These are phyloP conservation scores for Harringtonia lauricola DNA, from an alignment of 2,329 filamentous ascomycete species.

Conservation along the genomic window DNA sequence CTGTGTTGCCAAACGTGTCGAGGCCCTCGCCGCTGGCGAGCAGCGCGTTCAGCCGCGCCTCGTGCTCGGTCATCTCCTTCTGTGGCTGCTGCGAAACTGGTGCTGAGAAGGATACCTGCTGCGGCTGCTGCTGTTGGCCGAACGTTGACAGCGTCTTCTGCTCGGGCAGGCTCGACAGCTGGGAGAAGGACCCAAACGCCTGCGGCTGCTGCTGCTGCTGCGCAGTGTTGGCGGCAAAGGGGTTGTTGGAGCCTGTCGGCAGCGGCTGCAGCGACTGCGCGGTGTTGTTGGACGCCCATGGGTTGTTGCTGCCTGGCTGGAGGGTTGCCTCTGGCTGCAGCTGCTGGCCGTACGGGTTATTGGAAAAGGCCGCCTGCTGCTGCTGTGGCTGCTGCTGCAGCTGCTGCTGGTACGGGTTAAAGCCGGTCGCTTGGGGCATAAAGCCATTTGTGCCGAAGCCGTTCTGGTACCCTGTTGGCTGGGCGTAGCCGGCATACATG, in stretches of 20 bases:
- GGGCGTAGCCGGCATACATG: slow-evolving; percentile 41
- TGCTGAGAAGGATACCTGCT: slow-evolving; percentile 18
- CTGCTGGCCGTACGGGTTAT: slow-evolving; percentile 23
- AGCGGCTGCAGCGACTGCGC: slow-evolving; percentile 63
- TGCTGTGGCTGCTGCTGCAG: slow-evolving; percentile 40
- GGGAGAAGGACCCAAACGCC: slow-evolving; percentile 51
- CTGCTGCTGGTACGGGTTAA: slow-evolving; percentile 47
- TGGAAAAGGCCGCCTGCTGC: slow-evolving; percentile 19
- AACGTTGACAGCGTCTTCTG: slow-evolving; percentile 62
- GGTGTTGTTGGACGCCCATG: slow-evolving; percentile 62
- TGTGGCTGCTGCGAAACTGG: slow-evolving; percentile 36
- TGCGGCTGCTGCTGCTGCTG: slow-evolving; percentile 32
- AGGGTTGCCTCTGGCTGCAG: slow-evolving; percentile 48
- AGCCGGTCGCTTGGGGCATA: slow-evolving; percentile 53
- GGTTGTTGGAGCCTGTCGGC: slow-evolving; percentile 94
- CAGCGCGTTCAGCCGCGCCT: slow-evolving; percentile 73
- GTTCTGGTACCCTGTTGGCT: slow-evolving; percentile 42
- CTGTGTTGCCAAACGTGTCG: slow-evolving; percentile 97
- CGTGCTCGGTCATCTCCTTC: slow-evolving; percentile 49
- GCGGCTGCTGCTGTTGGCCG: slow-evolving; percentile 30
- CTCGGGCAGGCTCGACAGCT: slow-evolving; percentile 67
- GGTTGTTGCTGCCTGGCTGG: slow-evolving; percentile 83
- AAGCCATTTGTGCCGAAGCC: slow-evolving; percentile 59
- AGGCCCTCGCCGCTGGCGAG: slow-evolving; percentile 82
- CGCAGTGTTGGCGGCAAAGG: slow-evolving; percentile 54